Base-by-base conservation (phyloP, 495 filamentous ascomycete species). In the Neurospora sp. region DNA sequence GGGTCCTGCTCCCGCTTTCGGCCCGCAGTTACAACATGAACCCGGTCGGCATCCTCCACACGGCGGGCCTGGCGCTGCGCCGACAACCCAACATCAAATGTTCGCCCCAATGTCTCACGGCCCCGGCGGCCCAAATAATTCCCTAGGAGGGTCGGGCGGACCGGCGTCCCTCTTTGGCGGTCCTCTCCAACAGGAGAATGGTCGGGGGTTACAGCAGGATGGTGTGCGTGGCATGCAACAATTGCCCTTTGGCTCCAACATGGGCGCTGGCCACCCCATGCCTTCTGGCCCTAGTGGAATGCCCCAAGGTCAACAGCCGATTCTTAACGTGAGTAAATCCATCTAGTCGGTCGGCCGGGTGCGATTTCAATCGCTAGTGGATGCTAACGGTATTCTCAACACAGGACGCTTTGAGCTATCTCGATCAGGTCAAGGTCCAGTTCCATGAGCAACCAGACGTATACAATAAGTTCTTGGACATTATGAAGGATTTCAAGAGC, bases 401-500 rank as follows among this genome's bases (percentile, higher is more conserved):
- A 10, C 79, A 96, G 93, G 96, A 99, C 85, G 96, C 96, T 20
- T 86, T 99, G 16, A 97, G 93, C 80, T 99, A 99, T 80, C 87
- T 99, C 42, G 96, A 99, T 80, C 96, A 98, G 80, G 96, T 99
- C 73, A 99, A 99, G 82, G 95, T 98, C 68, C 94, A 97, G 75
- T 99, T 99, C 77, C 91, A 93, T 70, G 94, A 98, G 71, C 93
- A 97, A 75, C 95, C 96, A 9, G 96, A 99, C 80, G 96, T 99
- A 3, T 99, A 99, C 78, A 99, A 99, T 79, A 89, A 91, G 27
- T 99, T 99, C 77, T 83, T 99, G 70, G 96, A 99, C 75, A 99
- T 99, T 69, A 99, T 99, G 96, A 99, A 99, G 81, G 96, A 99
- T 74, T 99, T 99, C 83, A 99, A 99, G 83, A 97, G 94, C 77